phyloP scores from a whole-genome alignment of 345 rosid species.

The Streptanthus diversifolius region DNA sequence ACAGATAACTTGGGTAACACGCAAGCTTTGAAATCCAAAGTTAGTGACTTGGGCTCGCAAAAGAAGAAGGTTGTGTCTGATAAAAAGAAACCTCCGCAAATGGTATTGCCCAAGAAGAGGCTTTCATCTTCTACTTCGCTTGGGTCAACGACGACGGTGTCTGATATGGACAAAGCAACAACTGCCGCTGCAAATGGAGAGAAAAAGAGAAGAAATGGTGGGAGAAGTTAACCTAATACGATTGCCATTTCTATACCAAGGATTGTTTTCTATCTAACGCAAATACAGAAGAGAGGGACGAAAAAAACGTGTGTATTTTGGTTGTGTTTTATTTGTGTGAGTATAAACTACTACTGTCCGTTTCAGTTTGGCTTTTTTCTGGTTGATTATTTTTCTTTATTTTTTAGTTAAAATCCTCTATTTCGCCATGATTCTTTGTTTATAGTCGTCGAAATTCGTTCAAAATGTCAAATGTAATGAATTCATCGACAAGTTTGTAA shows the following conservation, averaged over 20 bases:
- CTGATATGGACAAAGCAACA: slow-evolving; percentile 14
- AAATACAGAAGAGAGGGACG: no score
- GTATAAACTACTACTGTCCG: no score
- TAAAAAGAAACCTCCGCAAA: slow-evolving; percentile 16
- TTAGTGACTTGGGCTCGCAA: not conserved
- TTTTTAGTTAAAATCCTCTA: no score
- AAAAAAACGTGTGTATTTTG: no score
- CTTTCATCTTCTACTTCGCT: slow-evolving; percentile 27
- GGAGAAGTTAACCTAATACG: slow-evolving; percentile 7
- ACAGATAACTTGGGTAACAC: not conserved
- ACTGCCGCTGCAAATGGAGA: slow-evolving; percentile 20
- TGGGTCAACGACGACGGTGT: slow-evolving; percentile 10
- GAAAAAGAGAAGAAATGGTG: slow-evolving; percentile 29
- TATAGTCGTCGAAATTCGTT: no score
- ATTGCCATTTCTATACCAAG: slow-evolving; percentile 16
- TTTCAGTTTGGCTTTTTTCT: no score
- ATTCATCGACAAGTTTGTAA: no score
- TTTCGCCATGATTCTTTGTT: no score
- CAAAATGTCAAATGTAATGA: no score
- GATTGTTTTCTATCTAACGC: no score
- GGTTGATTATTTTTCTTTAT: no score
- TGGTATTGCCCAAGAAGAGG: slow-evolving; percentile 31
- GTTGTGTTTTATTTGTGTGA: no score
- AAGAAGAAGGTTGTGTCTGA: slow-evolving; percentile 21
- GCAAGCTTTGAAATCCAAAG: slow-evolving; percentile 12